phyloP scores from a whole-genome alignment of 768 basidiomycete species.

The Cyathus striatus region DNA sequence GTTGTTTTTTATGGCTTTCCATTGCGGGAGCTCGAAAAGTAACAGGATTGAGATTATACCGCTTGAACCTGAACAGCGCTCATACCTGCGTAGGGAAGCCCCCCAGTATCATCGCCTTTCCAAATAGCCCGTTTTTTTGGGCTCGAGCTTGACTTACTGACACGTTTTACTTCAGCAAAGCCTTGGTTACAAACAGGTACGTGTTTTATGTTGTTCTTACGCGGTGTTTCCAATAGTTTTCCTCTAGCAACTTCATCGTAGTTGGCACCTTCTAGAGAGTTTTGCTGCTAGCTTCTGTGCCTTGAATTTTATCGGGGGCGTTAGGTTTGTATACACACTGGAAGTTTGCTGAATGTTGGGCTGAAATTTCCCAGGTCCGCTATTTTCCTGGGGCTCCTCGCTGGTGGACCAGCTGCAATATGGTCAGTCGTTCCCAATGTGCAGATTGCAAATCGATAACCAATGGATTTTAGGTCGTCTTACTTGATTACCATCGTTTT shows the following conservation, averaged over 20 bases:
- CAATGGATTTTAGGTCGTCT: slow-evolving; percentile 61
- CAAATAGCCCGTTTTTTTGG: slow-evolving; percentile 34
- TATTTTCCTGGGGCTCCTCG: slow-evolving; percentile 75
- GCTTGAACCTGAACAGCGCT: slow-evolving; percentile 97
- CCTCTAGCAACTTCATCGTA: slow-evolving; percentile 75
- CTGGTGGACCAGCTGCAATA: slow-evolving; percentile 84
- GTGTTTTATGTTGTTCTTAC: slow-evolving; percentile 9
- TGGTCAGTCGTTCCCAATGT: slow-evolving; percentile 40
- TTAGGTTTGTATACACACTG: slow-evolving; percentile 42
- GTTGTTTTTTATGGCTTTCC: slow-evolving; percentile 18
- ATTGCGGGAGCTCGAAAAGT: slow-evolving; percentile 18
- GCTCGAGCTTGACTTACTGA: slow-evolving; percentile 42
- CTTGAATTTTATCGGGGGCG: slow-evolving; percentile 87
- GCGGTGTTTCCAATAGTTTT: slow-evolving; percentile 1
- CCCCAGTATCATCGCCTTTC: slow-evolving; percentile 56
- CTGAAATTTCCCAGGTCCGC: slow-evolving; percentile 46
- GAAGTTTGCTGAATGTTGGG: slow-evolving; percentile 3
- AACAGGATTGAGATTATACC: slow-evolving; percentile 92
- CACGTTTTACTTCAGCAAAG: slow-evolving; percentile 46
- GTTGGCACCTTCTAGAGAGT: slow-evolving; percentile 78
- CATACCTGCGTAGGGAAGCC: slow-evolving; percentile 99
- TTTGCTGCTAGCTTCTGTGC: slow-evolving; percentile 87
- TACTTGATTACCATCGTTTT: slow-evolving; percentile 79
- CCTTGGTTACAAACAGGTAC: slow-evolving; percentile 79
- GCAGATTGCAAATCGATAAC: not conserved